Percentiles rank a stretch among this genome's conserved stretches.
phyloP scores from a whole-genome alignment of 2,329 filamentous ascomycete genomes.

The Lasiodiplodia citricola region DNA sequence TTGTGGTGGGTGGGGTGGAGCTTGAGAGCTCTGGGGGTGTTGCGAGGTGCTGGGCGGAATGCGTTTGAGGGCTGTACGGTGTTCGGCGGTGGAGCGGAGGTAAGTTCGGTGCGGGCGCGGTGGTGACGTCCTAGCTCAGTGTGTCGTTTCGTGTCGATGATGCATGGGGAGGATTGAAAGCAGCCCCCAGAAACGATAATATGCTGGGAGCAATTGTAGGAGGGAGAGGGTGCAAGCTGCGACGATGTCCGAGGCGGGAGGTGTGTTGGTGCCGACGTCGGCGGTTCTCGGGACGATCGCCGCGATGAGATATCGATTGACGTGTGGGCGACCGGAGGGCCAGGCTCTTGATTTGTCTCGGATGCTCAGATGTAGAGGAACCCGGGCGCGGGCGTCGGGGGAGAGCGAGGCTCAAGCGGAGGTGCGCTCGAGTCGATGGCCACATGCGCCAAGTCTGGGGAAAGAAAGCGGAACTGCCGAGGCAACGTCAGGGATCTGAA shows the following conservation, averaged over 20 bases:
- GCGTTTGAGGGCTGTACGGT: no score
- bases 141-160: neutral
- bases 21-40: neutral
- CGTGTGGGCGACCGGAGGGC: neutral
- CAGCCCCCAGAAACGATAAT: neutral
- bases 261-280: neutral
- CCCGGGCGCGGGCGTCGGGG: neutral
- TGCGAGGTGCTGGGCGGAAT: neutral
- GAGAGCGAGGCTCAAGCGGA: neutral
- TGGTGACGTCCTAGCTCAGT: no score
- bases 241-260: neutral
- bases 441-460: conserved; percentile 21
- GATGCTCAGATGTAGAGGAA: neutral
- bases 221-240: neutral
- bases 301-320: neutral
- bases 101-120: neutral
- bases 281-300: neutral
- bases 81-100: neutral
- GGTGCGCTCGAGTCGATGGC: neutral
- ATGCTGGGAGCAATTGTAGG: neutral
- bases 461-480: conserved; percentile 6
- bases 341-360: neutral
- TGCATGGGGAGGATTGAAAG: neutral
- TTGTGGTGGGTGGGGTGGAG: neutral
- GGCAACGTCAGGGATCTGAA: neutral